Percentiles rank a stretch among this genome's conserved stretches.
These are phyloP conservation scores for Candida ficus DNA, from an alignment of 805 yeast species.

Conservation along the genomic window DNA sequence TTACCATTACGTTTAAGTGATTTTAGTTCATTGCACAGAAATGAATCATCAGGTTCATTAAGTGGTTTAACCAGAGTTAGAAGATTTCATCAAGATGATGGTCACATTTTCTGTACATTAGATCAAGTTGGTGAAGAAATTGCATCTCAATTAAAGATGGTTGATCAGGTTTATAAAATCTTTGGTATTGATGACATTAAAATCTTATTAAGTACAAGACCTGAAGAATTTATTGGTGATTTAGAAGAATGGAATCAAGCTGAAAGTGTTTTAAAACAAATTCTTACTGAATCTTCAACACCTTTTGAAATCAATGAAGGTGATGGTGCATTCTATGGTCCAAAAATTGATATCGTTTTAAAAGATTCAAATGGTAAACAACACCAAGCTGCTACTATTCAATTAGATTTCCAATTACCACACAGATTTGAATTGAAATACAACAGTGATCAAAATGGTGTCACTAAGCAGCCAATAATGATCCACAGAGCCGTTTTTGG, in stretches of 20 bases:
- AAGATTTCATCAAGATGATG: slow-evolving; percentile 96
- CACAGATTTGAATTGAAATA: slow-evolving; percentile 72
- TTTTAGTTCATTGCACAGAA: slow-evolving; percentile 88
- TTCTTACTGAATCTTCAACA: slow-evolving; percentile 48
- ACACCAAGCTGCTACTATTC: slow-evolving; percentile 95
- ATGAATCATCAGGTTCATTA: slow-evolving; percentile 91
- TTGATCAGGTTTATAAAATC: slow-evolving; percentile 71
- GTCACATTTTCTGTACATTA: slow-evolving; percentile 86
- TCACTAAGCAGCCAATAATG: slow-evolving; percentile 76
- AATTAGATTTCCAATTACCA: slow-evolving; percentile 92
- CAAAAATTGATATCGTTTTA: slow-evolving; percentile 84
- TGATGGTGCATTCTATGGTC: slow-evolving; percentile 97
- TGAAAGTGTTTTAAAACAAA: slow-evolving; percentile 57
- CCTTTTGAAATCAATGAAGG: slow-evolving; percentile 75
- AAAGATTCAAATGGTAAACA: slow-evolving; percentile 74
- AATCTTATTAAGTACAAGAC: slow-evolving; percentile 80
- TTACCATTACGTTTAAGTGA: slow-evolving; percentile 83
- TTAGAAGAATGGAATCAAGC: slow-evolving; percentile 78
- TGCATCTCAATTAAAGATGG: slow-evolving; percentile 59
- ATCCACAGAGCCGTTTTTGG: slow-evolving; percentile 95
- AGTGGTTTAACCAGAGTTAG: slow-evolving; percentile 91
- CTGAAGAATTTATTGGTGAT: slow-evolving; percentile 76
- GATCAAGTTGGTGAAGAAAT: slow-evolving; percentile 78
- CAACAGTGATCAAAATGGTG: slow-evolving; percentile 44
- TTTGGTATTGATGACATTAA: slow-evolving; percentile 40